Base-by-base conservation (phyloP, 495 filamentous ascomycete genomes). In the Podospora fimiseda region DNA sequence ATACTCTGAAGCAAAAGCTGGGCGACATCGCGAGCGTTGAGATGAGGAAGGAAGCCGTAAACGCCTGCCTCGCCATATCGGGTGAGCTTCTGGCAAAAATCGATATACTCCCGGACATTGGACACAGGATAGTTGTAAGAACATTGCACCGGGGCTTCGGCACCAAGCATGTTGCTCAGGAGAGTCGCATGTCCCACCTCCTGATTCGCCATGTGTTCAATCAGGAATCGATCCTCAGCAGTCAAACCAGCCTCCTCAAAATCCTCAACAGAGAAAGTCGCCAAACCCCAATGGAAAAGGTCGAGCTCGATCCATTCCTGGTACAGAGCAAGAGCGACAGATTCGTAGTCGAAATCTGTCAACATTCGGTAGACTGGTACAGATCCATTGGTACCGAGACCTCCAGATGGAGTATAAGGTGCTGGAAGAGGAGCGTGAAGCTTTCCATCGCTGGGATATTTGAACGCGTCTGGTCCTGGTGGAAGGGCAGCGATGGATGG, bases 261-360 rank as follows among this genome's bases (percentile, higher is more conserved):
- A 2, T 95, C 87, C 11, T 81, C 71, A 0, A 72, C 80, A 1
- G 79, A 80, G 71, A 92, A 95, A 0, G 74, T 79, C 1, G 76
- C 78, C 15, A 95, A 74, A 15, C 85, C 88, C 63, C 88, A 80
- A 61, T 88, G 84, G 80, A 95, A 96, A 14, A 91, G 76, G 62
- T 94, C 90, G 0, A 94, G 74, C 66, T 95, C 90, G 56, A 93
- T 90, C 75, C 79, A 95, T 70, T 95, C 90, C 55, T 90, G 84
- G 59, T 90, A 89, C 1, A 91, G 71, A 5, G 74, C 85, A 7
- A 92, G 76, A 5, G 76, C 74, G 52, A 90, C 69, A 1, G 85
- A 89, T 53, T 89, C 70, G 62, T 81, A 90, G 60, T 89, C 87
- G 57, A 88, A 90, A 55, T 90, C 87, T 49, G 81, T 83, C 41